These are phyloP conservation scores for Quercus phellos DNA, from an alignment of 331 rosid species.

Conservation along the genomic window DNA sequence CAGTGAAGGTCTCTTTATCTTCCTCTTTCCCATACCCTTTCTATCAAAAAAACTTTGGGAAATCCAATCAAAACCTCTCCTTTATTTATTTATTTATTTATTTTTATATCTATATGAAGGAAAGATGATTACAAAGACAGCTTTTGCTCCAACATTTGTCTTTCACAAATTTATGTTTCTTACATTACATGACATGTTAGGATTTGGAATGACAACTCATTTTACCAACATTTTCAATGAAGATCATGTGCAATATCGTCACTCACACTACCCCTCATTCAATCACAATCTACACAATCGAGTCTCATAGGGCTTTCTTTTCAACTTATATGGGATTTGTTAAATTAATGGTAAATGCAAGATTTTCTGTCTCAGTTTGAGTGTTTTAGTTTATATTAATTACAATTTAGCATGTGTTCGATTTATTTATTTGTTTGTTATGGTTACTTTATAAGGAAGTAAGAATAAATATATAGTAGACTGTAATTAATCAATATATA, in stretches of 20 bases:
- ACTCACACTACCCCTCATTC: not conserved
- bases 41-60: slow-evolving; percentile 35
- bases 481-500: too few species aligned
- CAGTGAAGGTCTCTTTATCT: slow-evolving; percentile 44
- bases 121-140: slow-evolving; percentile 32
- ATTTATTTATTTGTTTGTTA: too few species aligned
- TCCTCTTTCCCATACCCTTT: slow-evolving; percentile 44
- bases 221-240: slow-evolving; percentile 34
- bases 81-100: slow-evolving; percentile 4
- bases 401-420: too few species aligned
- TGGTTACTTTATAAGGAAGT: too few species aligned
- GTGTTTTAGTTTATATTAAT: too few species aligned
- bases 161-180: slow-evolving; percentile 34
- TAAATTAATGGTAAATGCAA: too few species aligned
- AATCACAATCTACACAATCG: slow-evolving; percentile 5
- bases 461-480: too few species aligned
- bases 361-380: too few species aligned
- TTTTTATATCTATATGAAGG: not conserved
- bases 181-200: slow-evolving; percentile 10
- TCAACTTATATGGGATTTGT: too few species aligned
- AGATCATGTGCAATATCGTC: slow-evolving; percentile 9
- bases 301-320: not conserved
- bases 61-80: slow-evolving; percentile 50
- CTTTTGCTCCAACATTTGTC: slow-evolving; percentile 31
- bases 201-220: slow-evolving; percentile 20